These are phyloP conservation scores for Penicillium sp. DNA, from an alignment of 2,329 filamentous ascomycete genomes.

Conservation along the genomic window DNA sequence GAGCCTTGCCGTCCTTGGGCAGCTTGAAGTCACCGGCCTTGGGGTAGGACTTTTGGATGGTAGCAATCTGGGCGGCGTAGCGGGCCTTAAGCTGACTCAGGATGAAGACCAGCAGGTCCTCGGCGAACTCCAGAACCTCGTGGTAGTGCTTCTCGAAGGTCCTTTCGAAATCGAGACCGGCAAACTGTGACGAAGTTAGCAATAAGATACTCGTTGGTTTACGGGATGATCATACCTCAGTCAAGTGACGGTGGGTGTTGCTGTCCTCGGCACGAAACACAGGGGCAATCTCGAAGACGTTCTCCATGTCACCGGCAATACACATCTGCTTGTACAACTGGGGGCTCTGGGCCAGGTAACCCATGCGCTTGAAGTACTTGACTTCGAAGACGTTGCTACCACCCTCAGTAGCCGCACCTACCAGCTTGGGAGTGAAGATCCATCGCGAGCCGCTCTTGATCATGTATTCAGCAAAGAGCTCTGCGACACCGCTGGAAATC, in stretches of 20 bases:
- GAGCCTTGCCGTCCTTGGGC: conserved; percentile 50
- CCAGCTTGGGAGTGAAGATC: conserved; percentile 86
- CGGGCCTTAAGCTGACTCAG: conserved; percentile 46
- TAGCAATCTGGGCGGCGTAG: conserved; percentile 47
- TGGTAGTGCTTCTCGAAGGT: conserved; percentile 52
- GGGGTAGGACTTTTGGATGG: conserved; percentile 50
- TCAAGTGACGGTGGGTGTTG: conserved; percentile 66
- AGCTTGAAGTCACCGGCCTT: conserved; percentile 52
- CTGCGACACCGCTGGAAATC: conserved; percentile 64
- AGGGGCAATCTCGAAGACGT: conserved; percentile 64
- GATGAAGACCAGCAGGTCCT: conserved; percentile 52
- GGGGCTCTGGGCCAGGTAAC: conserved; percentile 65
- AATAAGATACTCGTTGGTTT: not conserved
- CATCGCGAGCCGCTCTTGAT: conserved; percentile 71
- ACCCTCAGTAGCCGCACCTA: conserved; percentile 87
- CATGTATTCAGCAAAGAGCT: conserved; percentile 78
- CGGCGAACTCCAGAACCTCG: conserved; percentile 51
- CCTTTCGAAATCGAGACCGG: conserved; percentile 54
- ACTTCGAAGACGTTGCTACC: conserved; percentile 89
- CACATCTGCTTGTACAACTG: conserved; percentile 70
- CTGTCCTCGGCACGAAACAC: conserved; percentile 68
- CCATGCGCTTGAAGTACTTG: conserved; percentile 83
- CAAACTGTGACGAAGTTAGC: conserved; percentile 41
- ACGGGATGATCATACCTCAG: conserved; percentile 48
- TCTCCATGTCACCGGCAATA: conserved; percentile 63